Conservation (phyloP, 139 green algal genomes). For the Micromonas pusilla region DNA sequence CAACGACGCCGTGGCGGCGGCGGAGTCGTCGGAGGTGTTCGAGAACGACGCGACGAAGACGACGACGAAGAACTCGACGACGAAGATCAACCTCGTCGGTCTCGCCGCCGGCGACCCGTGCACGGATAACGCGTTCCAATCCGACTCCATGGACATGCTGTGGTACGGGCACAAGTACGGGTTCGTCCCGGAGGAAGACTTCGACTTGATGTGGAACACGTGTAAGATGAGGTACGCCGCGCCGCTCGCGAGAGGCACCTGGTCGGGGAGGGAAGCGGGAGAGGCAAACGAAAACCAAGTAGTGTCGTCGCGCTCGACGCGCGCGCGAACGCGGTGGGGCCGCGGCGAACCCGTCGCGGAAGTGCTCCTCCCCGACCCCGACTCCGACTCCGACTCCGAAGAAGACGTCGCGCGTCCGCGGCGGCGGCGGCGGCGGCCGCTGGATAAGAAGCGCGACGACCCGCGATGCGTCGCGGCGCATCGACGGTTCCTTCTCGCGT, state of each 20-base stretch:
- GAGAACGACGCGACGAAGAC: too few relatives aligned
- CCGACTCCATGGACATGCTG: constrained; percentile 32
- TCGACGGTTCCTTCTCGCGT: neutral
- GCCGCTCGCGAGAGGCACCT: neutral
- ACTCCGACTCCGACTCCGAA: too few relatives aligned
- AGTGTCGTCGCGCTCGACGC: too few relatives aligned
- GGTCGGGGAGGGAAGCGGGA: constrained; percentile 14
- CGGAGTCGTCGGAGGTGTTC: too few relatives aligned
- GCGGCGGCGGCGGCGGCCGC: too few relatives aligned
- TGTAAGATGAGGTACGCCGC: constrained; percentile 5
- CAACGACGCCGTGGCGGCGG: neutral
- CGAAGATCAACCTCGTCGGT: constrained; percentile 23
- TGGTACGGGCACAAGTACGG: constrained; percentile 32
- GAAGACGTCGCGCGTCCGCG: neutral
- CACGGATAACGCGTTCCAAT: constrained; percentile 27
- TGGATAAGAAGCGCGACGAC: neutral
- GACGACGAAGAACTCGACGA: neutral
- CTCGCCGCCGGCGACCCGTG: constrained; percentile 34
- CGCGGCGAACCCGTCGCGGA: too few relatives aligned
- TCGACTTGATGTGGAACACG: constrained; percentile 27
- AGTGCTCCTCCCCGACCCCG: too few relatives aligned
- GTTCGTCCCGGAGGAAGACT: constrained; percentile 27
- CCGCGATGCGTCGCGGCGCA: constrained; percentile 18
- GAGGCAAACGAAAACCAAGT: too few relatives aligned
- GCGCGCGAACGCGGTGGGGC: too few relatives aligned